Conservation (phyloP, 2,329 filamentous ascomycete genomes). For the Aspergillus nomiae region DNA sequence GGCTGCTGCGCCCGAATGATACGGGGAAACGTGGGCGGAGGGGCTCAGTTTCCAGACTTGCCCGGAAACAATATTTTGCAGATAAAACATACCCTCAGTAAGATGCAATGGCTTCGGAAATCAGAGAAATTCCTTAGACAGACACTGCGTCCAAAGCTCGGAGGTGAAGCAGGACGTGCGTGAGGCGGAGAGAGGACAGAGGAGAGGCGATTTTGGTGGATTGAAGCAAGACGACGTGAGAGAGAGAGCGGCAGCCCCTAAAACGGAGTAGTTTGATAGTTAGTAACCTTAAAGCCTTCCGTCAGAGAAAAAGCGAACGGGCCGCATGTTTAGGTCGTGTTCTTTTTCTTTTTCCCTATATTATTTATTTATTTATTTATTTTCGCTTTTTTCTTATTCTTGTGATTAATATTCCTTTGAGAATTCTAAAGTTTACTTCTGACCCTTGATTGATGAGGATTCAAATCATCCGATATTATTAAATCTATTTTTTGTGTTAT, state of each 20-base stretch:
- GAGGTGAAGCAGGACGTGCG: background rate
- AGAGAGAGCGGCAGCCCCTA: constrained; percentile 9
- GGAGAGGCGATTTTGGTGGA: constrained; percentile 8
- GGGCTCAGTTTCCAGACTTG: constrained; percentile 20
- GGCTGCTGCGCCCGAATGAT: constrained; percentile 13
- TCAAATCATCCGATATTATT: background rate
- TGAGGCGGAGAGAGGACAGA: background rate
- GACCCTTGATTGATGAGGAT: background rate
- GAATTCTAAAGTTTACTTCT: background rate
- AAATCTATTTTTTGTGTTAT: background rate
- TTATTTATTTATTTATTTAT: background rate
- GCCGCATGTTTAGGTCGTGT: background rate
- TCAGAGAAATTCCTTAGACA: background rate
- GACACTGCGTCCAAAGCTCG: background rate
- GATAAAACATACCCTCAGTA: constrained; percentile 21
- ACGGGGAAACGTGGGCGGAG: constrained; percentile 22
- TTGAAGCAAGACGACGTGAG: constrained; percentile 6
- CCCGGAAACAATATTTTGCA: constrained; percentile 9
- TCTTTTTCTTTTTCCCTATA: background rate
- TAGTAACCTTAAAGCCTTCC: constrained; percentile 3
- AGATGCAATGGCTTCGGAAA: constrained; percentile 11
- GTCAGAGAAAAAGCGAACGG: constrained; percentile 7
- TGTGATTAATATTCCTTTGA: background rate
- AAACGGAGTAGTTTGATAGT: constrained; percentile 5
- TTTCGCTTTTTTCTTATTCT: background rate